These are phyloP conservation scores for Aspergillus novoparasiticus DNA, from an alignment of 2,329 filamentous ascomycete species.

Conservation along the genomic window DNA sequence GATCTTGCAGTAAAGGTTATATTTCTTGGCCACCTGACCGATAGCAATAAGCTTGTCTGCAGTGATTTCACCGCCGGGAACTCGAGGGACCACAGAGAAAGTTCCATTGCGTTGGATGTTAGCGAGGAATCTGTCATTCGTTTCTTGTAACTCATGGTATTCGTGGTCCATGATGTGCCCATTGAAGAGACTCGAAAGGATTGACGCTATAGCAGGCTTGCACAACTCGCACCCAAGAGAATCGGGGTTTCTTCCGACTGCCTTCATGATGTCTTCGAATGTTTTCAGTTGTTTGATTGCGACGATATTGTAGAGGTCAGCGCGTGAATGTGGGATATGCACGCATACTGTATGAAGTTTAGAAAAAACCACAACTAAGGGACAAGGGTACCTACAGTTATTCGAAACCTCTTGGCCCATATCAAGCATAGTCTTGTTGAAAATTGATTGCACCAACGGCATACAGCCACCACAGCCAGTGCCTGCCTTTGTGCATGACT, in stretches of 20 bases:
- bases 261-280: constrained; percentile 75
- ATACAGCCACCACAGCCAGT: constrained; percentile 90
- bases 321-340: constrained; percentile 81
- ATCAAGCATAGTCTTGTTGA: constrained; percentile 82
- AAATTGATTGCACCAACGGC: constrained; percentile 84
- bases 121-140: constrained; percentile 83
- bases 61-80: constrained; percentile 84
- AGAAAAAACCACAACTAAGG: constrained; percentile 4
- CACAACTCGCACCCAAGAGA: constrained; percentile 85
- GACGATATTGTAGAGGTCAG: constrained; percentile 87
- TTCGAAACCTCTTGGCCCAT: constrained; percentile 89
- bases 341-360: constrained; percentile 61
- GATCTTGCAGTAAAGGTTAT: constrained; percentile 85
- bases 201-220: constrained; percentile 79
- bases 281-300: constrained; percentile 76
- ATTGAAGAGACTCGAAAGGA: constrained; percentile 82
- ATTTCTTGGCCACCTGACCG: constrained; percentile 81
- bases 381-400: constrained; percentile 48
- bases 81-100: constrained; percentile 82
- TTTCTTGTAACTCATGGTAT: constrained; percentile 78
- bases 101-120: constrained; percentile 93
- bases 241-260: constrained; percentile 69
- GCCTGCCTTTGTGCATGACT: constrained; percentile 87
- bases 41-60: constrained; percentile 83
- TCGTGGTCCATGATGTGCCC: constrained; percentile 74